Evolutionary conservation across 495 filamentous ascomycete species (phyloP).

Genomic region (Xylaria bambusicola): DNA sequence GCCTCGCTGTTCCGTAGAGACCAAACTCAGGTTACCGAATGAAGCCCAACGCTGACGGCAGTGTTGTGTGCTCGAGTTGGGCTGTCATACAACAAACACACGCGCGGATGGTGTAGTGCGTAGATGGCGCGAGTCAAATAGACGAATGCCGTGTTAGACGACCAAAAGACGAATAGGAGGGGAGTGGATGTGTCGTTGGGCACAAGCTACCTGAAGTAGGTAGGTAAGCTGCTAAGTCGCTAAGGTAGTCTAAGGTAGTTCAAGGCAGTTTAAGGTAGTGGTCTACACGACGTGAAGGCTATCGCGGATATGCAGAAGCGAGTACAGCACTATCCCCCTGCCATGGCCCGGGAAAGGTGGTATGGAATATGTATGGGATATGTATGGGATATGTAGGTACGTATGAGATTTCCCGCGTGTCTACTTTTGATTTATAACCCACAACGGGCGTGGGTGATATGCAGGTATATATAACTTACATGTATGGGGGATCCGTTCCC

Average conservation of each 20-base stretch:
- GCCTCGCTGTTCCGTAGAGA: slow-evolving; percentile 11
- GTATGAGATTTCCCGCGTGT: slow-evolving; percentile 22
- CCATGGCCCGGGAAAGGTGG: slow-evolving; percentile 20
- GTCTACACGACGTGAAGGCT: slow-evolving; percentile 19
- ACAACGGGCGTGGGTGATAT: slow-evolving; percentile 17
- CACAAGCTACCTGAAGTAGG: slow-evolving; percentile 23
- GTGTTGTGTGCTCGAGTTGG: slow-evolving; percentile 21
- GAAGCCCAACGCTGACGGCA: slow-evolving; percentile 19
- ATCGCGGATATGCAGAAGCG: slow-evolving; percentile 24
- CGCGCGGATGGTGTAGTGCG: slow-evolving; percentile 17
- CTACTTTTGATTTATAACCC: slow-evolving; percentile 17
- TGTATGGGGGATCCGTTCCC: slow-evolving; percentile 17
- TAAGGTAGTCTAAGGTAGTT: no score
- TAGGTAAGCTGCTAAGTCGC: slow-evolving; percentile 22
- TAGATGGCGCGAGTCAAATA: slow-evolving; percentile 14
- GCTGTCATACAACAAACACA: slow-evolving; percentile 22
- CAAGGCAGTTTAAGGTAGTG: no score
- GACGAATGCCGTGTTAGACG: slow-evolving; percentile 4
- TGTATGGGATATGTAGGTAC: slow-evolving; percentile 22
- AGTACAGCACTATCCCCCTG: slow-evolving; percentile 20
- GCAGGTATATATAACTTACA: slow-evolving; percentile 23
- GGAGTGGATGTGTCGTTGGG: slow-evolving; percentile 19
- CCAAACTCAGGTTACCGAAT: slow-evolving; percentile 20
- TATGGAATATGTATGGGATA: no score
- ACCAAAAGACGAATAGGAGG: slow-evolving; percentile 17